Base-by-base conservation (phyloP, 2,329 filamentous ascomycete genomes). In the Cordyceps tenuipes region DNA sequence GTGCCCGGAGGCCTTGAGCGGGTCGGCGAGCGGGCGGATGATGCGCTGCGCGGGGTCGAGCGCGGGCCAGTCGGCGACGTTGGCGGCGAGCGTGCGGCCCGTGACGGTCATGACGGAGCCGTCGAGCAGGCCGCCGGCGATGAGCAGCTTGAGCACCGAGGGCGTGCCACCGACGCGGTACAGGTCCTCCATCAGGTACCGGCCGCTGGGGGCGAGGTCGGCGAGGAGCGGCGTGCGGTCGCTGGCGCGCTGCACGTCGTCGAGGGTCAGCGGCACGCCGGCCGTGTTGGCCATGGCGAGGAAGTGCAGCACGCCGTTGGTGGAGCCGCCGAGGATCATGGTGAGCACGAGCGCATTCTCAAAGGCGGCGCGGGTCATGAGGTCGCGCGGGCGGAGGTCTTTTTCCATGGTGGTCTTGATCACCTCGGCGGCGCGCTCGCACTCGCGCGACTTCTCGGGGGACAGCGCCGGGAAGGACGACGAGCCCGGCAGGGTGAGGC, bases 341-440 rank as follows among this genome's bases (percentile, higher is more conserved):
- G 91, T 94, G 72, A 96, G 84, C 1, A 93, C 88, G 21, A 96
- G 79, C 0, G 91, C 91, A 69, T 96, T 96, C 71, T 96, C 90
- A 63, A 96, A 93, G 0, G 89, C 84, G 1, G 82, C 82, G 64
- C 88, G 89, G 4, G 89, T 95, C 66, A 96, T 78, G 36, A 96
- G 82, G 68, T 94, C 88, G 21, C 86, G 82, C 0, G 91, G 91
- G 0, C 85, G 86, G 64, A 96, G 92, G 72, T 95, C 86, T 70
- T 83, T 85, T 69, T 90, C 87, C 84, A 96, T 88, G 69, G 89
- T 91, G 12, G 82, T 78, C 64, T 83, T 84, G 74, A 96, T 94
- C 31, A 87, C 87, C 39, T 89, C 84, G 5, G 89, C 91, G 3
- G 83, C 90, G 68, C 88, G 90, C 69, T 88, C 84, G 71, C 91